Percentiles rank a stretch among this genome's conserved stretches.
Evolutionary conservation across 2,329 filamentous ascomycete genomes (phyloP).

Genomic region (Onygenales sp.): DNA sequence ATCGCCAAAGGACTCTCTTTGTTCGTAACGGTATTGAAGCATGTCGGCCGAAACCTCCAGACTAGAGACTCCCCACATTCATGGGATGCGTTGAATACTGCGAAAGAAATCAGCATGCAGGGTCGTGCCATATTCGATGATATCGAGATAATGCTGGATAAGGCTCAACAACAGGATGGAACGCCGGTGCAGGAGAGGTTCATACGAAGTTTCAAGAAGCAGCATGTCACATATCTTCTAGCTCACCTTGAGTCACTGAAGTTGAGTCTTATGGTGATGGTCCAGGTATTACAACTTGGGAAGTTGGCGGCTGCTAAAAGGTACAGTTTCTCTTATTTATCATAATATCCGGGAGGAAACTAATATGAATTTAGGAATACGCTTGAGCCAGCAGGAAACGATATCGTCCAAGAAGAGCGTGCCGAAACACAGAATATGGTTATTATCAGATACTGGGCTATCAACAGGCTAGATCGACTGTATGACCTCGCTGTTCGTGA

Average conservation of each 20-base stretch:
- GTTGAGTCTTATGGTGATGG: conserved; percentile 30
- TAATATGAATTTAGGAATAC: conserved; percentile 9
- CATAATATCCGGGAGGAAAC: background rate
- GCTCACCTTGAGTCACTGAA: conserved; percentile 33
- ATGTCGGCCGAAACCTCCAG: conserved; percentile 25
- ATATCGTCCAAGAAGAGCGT: conserved; percentile 29
- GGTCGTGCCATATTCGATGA: conserved; percentile 31
- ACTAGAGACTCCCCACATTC: conserved; percentile 22
- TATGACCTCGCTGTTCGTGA: conserved; percentile 29
- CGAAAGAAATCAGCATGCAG: conserved; percentile 30
- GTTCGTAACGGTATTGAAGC: conserved; percentile 31
- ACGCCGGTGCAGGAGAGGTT: conserved; percentile 26
- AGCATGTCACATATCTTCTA: conserved; percentile 32
- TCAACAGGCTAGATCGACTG: conserved; percentile 27
- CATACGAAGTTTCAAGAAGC: conserved; percentile 33
- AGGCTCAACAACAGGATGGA: conserved; percentile 21
- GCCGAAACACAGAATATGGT: conserved; percentile 35
- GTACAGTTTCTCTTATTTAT: conserved; percentile 9
- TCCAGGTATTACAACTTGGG: conserved; percentile 30
- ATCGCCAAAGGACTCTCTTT: conserved; percentile 34
- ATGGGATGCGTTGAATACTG: conserved; percentile 23
- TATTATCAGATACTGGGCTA: conserved; percentile 34
- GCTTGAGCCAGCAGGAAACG: conserved; percentile 15
- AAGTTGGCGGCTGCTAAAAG: conserved; percentile 20
- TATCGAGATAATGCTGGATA: conserved; percentile 32